These are phyloP conservation scores for Themeda triandra DNA, from an alignment of 176 grass and related monocot species.

Conservation along the genomic window DNA sequence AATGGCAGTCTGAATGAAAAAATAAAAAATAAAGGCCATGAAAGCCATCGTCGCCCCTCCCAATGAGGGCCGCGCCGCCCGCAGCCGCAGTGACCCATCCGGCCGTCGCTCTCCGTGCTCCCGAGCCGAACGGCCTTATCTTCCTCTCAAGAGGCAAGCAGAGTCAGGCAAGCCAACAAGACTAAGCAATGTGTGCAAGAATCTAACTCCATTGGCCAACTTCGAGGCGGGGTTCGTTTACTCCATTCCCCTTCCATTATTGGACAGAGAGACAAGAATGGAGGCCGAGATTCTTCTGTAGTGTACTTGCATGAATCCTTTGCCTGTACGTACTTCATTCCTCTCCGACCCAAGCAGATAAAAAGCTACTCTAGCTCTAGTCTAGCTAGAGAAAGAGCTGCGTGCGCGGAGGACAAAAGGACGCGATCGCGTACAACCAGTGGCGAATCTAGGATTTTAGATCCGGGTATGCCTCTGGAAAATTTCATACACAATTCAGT, in stretches of 20 bases:
- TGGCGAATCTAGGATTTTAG: no score
- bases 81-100: background rate
- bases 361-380: background rate
- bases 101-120: background rate
- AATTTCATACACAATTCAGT: no score
- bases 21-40: background rate
- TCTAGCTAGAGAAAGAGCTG: no score
- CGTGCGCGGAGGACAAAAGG: no score
- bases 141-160: background rate
- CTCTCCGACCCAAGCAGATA: background rate
- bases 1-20: no score
- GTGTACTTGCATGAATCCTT: constrained; percentile 38
- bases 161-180: background rate
- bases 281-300: constrained; percentile 20
- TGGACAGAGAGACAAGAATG: background rate
- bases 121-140: constrained; percentile 13
- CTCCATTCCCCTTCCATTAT: constrained; percentile 32
- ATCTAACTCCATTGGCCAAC: constrained; percentile 30
- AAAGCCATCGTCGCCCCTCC: background rate
- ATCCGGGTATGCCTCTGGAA: no score
- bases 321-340: constrained; percentile 34
- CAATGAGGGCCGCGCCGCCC: background rate
- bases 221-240: constrained; percentile 38
- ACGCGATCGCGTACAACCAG: no score
- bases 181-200: constrained; percentile 27